Evolutionary conservation across 345 rosid genomes (phyloP), one percentile per base, ranked within the genome.

Genomic region (Odontarrhena argentea): DNA sequence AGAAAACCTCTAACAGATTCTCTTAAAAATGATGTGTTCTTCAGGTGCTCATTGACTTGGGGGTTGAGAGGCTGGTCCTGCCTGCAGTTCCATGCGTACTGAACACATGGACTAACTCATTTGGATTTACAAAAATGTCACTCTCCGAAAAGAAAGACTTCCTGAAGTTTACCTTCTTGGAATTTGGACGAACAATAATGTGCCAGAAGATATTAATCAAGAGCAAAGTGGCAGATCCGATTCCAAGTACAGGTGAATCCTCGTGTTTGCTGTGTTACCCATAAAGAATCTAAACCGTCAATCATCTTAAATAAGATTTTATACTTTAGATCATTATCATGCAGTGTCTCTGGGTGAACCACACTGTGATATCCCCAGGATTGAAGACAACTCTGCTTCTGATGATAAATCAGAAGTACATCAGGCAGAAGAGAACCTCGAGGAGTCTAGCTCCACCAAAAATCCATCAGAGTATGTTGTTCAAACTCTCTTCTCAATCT

Each of bases 21-120:
- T 41, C 22, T 38, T 65, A 41, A 55, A 71, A 38, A 18, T 63
- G 22, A 0, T 66, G 52, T 52, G 48, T 42, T 59, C 50, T 79
- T 69, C 79, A 92, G 98, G 83, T 74, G 50, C 80, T 79, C 46
- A 65, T 32, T 69, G 73, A 67, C 63, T 76, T 87, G 70, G 98
- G 96, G 74, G 92, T 87, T 11, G 73, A 89, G 73, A 84, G 81
- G 59, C 75, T 92, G 77, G 71, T 87, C 70, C 72, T 92, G 74
- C 95, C 96, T 47, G 96, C 98, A 70, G 89, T 83, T 74, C 83
- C 84, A 49, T 67, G 74, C 55, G 77, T 82, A 45, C 41, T 92
- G 63, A 75, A 78, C 63, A 78, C 90, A 12, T 92, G 96, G 95
- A 89, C 83, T 10, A 63, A 73, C 41, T 81, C 96, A 22, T 91